These are phyloP conservation scores for Thymus quinquecostatus DNA, from an alignment of 257 asterid species.

Conservation along the genomic window DNA sequence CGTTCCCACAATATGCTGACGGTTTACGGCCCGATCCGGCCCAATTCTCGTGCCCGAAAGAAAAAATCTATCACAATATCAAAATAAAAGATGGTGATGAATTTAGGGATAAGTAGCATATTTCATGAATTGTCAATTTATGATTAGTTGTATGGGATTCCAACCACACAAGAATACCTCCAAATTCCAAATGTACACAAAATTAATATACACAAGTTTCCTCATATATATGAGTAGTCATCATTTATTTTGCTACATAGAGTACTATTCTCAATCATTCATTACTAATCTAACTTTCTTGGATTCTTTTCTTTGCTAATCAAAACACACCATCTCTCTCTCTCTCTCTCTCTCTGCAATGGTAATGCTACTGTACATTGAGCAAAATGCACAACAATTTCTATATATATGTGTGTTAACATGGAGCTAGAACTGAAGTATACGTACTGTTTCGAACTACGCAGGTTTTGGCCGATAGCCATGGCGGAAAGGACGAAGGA, in stretches of 20 bases:
- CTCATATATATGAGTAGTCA: conserved; percentile 19
- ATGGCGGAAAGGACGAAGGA: conserved; percentile 47
- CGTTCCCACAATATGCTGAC: background rate
- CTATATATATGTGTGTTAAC: background rate
- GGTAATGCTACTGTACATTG: conserved; percentile 35
- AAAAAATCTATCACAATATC: too few relatives aligned
- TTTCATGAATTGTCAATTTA: conserved; percentile 36
- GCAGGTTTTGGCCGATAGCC: conserved; percentile 62
- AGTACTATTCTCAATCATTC: conserved; percentile 28
- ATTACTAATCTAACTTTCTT: background rate
- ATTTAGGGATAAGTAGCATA: conserved; percentile 35
- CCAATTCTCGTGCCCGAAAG: too few relatives aligned
- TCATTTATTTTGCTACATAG: conserved; percentile 1
- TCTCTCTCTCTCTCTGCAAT: conserved; percentile 25
- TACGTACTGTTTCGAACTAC: conserved; percentile 8
- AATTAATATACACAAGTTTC: conserved; percentile 12
- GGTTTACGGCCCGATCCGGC: too few relatives aligned
- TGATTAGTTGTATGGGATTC: conserved; percentile 28
- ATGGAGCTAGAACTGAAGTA: background rate
- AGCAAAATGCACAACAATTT: background rate
- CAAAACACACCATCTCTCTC: conserved; percentile 1
- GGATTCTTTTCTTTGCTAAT: background rate
- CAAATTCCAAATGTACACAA: conserved; percentile 35
- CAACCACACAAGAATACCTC: conserved; percentile 53
- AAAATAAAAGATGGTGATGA: background rate